Conservation (phyloP, 768 basidiomycete species). For the Tulasnella calospora region DNA sequence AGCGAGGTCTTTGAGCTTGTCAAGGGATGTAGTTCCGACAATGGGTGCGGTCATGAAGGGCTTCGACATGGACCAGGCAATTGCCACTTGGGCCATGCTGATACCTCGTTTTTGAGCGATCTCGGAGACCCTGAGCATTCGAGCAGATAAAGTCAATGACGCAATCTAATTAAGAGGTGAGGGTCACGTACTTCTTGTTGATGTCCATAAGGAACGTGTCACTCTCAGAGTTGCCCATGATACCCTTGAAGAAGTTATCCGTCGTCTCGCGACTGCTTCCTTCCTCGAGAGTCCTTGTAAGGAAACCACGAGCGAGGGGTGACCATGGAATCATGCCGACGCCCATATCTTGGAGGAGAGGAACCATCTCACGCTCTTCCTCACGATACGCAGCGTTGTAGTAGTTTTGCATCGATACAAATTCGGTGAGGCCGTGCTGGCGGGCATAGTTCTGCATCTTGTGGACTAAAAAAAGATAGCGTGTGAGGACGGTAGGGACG, state of each 20-base stretch:
- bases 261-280: slow-evolving; percentile 12
- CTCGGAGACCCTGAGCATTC: background rate
- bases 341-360: slow-evolving; percentile 25
- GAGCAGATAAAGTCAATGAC: background rate
- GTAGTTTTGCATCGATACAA: slow-evolving; percentile 20
- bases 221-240: background rate
- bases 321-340: slow-evolving; percentile 34
- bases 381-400: slow-evolving; percentile 18
- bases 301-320: slow-evolving; percentile 31
- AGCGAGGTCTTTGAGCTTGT: slow-evolving; percentile 12
- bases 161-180: background rate
- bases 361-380: slow-evolving; percentile 22
- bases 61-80: slow-evolving; percentile 17
- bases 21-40: slow-evolving; percentile 1
- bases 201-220: background rate
- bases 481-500: background rate
- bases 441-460: slow-evolving; percentile 29
- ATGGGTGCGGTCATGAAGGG: slow-evolving; percentile 7
- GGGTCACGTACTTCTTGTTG: background rate
- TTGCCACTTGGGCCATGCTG: slow-evolving; percentile 18
- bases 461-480: background rate
- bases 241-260: slow-evolving; percentile 1
- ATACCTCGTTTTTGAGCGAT: background rate
- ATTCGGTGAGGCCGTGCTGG: background rate
- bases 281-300: slow-evolving; percentile 27